Evolutionary conservation across 1,284 basidiomycete species (phyloP), one percentile per base, ranked within the genome.

Genomic region (Pholiota adiposa): DNA sequence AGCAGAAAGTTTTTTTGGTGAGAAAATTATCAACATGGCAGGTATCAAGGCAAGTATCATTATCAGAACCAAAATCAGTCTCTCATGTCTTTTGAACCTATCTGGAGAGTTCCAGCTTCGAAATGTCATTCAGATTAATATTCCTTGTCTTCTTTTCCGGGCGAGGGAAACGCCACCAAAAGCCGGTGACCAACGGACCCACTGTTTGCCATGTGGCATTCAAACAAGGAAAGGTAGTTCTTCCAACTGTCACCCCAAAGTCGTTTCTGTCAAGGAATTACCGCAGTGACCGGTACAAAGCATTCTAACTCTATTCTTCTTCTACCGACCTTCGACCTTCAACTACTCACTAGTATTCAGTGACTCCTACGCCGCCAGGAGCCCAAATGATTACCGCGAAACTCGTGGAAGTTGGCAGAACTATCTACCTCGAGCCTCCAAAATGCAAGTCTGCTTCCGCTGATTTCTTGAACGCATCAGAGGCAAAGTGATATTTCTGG

Each of bases 11-110:
- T 51, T 59, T 58, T 54, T 55, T 58, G 38, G 49, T 56, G 60
- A 53, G 56, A 56, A 58, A 43, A 40, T 27, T 46, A 23, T 16
- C 12, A 9, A 43, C 41, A 16, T 38, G 34, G 44, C 21, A 50
- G 36, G 23, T 18, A 46, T 46, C 44, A 43, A 43, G 21, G 31
- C 27, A 31, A 36, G 49, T 36, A 57, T 50, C 23, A 43, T 50
- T 23, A 55, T 43, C 31, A 34, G 33, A 23, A 54, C 27, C n/a
- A 50, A 58, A 60, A 56, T 59, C 54, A 54, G 21, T 41, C 58
- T 60, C 56, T 31, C 59, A 60, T 60, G 59, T 52, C 56, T 36
- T 58, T 25, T 60, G 43, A 44, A 31, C 46, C 49, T 57, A 55
- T 50, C 51, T 50, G 44, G n/a, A 19, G 11, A 51, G 18, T 59